Evolutionary conservation across 1,139 yeast species (phyloP), one percentile per base, ranked within the genome.

Genomic region (Debaryomyces robertsiae): DNA sequence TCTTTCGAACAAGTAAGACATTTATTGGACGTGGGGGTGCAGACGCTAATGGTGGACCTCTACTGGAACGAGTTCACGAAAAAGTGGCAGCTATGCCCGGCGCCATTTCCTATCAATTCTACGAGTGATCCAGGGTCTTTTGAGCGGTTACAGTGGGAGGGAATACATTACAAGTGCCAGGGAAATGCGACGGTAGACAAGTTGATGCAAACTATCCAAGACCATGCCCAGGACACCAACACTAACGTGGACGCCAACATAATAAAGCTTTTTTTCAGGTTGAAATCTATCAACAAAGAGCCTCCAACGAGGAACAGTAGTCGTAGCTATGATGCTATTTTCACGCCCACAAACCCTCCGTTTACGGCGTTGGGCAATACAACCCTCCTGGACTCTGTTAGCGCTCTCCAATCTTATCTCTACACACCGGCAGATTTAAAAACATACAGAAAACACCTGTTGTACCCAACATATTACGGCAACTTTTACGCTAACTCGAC

Each of bases 71-170:
- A 77, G 42, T 59, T 60, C 23, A 63, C 67, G 6, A 49, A 57
- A 31, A 65, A 61, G 43, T 83, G 95, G 82, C 87, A 83, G 51
- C 55, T 86, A n/a, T 86, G 95, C 54, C 93, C 93, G 0, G 73
- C 68, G 1, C 74, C 74, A 2, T 59, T 56, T 40, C 67, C 67
- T 9, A 43, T 48, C 17, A 73, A 66, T 47, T 50, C 46, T 27
- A 65, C 72, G 3, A 36, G 33, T 5, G 42, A 49, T 24, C 14
- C 46, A 6, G 46, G 44, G 33, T 32, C 42, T 4, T 34, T 44
- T 2, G 44, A 39, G 1, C 38, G 52, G 2, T 46, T 65, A 2
- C 32, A 47, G n/a, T 70, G 77, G 76, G 50, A 61, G 4, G 57
- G 55, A 7, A 27, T 39, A 6, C 36, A 43, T 0, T 65, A 65